phyloP scores from a whole-genome alignment of 148 eudicot species.

The Hydrangea macrophylla region DNA sequence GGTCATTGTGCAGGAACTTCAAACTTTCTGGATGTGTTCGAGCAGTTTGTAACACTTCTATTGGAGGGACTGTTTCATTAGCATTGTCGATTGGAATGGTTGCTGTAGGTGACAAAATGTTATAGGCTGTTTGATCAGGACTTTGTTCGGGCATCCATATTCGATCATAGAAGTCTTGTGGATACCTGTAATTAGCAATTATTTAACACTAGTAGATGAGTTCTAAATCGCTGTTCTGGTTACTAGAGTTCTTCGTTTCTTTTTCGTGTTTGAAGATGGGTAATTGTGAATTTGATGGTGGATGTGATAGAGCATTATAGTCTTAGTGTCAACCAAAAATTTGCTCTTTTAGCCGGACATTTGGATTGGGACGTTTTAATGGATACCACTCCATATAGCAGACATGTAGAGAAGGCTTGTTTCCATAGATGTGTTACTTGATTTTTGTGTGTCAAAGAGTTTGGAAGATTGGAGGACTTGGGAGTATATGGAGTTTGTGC shows the following conservation, averaged over 20 bases:
- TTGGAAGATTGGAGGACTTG: too few species aligned
- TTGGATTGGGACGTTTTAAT: too few species aligned
- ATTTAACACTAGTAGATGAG: background rate
- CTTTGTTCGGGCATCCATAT: conserved; percentile 31
- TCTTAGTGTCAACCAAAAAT: background rate
- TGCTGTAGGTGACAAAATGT: background rate
- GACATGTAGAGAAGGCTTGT: too few species aligned
- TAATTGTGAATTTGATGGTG: background rate
- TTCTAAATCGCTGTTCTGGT: background rate
- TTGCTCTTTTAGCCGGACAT: too few species aligned
- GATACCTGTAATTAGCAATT: conserved; percentile 25
- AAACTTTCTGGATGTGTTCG: conserved; percentile 30
- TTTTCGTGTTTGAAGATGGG: background rate
- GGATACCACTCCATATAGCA: too few species aligned
- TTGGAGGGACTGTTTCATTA: conserved; percentile 23
- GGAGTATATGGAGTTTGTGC: too few species aligned
- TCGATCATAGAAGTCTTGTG: conserved; percentile 34
- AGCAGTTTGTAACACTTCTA: conserved; percentile 35
- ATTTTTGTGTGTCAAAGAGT: too few species aligned
- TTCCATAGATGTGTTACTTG: too few species aligned
- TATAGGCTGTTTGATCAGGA: conserved; percentile 9
- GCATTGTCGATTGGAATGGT: background rate
- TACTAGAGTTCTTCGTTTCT: background rate
- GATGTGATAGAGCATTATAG: background rate
- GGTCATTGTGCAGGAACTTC: conserved; percentile 28